Base-by-base conservation (phyloP, 371 early-diverging fungal species). In the Mortierella sp. region DNA sequence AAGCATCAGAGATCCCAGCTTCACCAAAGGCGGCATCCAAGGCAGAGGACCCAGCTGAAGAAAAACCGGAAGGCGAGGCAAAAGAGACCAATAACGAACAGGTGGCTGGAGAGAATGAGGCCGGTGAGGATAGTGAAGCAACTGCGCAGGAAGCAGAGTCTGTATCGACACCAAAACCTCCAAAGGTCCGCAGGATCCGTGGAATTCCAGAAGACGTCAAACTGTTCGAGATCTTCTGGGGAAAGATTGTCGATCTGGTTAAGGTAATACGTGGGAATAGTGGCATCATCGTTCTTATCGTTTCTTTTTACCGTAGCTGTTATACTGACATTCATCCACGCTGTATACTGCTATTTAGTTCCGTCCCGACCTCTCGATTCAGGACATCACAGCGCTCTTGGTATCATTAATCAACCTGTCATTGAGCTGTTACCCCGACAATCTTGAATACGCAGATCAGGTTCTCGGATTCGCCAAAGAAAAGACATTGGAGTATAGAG, bases 191-290 rank as follows among this genome's bases (percentile, higher is more conserved):
- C 46, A 83, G 79, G 66, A 80, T 80, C 41, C 80, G 89, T 55
- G 95, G 93, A 19, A 94, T 94, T 56, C 94, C 94, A 6, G 89
- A 90, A 47, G 93, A 94, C 65, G 90, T 94, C 28, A 86, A 88
- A 60, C 82, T 98, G 45, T 98, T 98, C 82, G 94, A 92, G 55
- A 92, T 96, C 41, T 97, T 98, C 76, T 98, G 98, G 98, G 85
- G 80, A 14, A 94, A 96, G 78, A 92, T 98, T 64, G 90, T 93
- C 39, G 92, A 92, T 48, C 84, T 97, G 12, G 91, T 98, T 46
- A 91, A 92, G 84, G 93, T 93, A 82, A 31, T 47, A 21, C 27
- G 13, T 8, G 14, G 12, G 46, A 47, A 21, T 19, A 23, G 38
- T 23, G 1, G 27, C 14, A 13, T 18, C 34, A 38, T 10, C 14